Percentiles rank a stretch among this genome's conserved stretches.
phyloP scores from a whole-genome alignment of 2,329 filamentous ascomycete genomes.

The Beauveria scarabaeidicola region DNA sequence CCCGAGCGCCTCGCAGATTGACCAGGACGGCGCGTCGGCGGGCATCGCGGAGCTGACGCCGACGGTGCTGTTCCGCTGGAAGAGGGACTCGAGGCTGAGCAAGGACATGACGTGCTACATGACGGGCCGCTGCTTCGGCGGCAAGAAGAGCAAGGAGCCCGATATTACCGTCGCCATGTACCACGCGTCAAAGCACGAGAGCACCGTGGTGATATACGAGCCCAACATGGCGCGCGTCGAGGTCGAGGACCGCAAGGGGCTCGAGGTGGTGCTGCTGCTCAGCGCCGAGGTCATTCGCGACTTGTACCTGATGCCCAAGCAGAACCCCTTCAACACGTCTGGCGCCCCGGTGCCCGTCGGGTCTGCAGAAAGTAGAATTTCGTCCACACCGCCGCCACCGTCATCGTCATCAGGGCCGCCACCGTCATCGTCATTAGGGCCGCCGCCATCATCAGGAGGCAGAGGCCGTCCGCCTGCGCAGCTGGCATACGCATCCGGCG shows the following conservation, averaged over 20 bases:
- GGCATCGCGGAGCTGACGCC: slow-evolving; percentile 47
- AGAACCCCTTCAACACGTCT: slow-evolving; percentile 71
- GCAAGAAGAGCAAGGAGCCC: slow-evolving; percentile 81
- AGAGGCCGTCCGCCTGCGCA: slow-evolving; percentile 16
- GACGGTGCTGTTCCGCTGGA: slow-evolving; percentile 80
- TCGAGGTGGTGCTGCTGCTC: slow-evolving; percentile 71
- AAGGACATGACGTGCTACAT: slow-evolving; percentile 87
- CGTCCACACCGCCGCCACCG: slow-evolving; percentile 24
- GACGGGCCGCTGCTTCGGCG: slow-evolving; percentile 65
- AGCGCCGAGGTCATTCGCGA: slow-evolving; percentile 57
- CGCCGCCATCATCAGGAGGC: slow-evolving; percentile 14
- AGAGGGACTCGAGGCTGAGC: slow-evolving; percentile 73
- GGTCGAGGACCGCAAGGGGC: slow-evolving; percentile 85
- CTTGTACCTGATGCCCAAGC: slow-evolving; percentile 54
- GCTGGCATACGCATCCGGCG: slow-evolving; percentile 13
- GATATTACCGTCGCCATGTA: slow-evolving; percentile 94
- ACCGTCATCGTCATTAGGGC: slow-evolving; percentile 16
- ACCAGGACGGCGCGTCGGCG: slow-evolving; percentile 51
- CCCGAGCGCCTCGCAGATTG: slow-evolving; percentile 70
- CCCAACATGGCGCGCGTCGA: slow-evolving; percentile 86
- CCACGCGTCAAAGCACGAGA: slow-evolving; percentile 57
- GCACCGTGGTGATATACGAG: slow-evolving; percentile 74
- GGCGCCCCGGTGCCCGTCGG: slow-evolving; percentile 25
- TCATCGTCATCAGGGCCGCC: slow-evolving; percentile 24
- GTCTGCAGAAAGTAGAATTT: slow-evolving; percentile 1